phyloP scores from a whole-genome alignment of 176 grass and related monocot genomes.

The Eleusine coracana region DNA sequence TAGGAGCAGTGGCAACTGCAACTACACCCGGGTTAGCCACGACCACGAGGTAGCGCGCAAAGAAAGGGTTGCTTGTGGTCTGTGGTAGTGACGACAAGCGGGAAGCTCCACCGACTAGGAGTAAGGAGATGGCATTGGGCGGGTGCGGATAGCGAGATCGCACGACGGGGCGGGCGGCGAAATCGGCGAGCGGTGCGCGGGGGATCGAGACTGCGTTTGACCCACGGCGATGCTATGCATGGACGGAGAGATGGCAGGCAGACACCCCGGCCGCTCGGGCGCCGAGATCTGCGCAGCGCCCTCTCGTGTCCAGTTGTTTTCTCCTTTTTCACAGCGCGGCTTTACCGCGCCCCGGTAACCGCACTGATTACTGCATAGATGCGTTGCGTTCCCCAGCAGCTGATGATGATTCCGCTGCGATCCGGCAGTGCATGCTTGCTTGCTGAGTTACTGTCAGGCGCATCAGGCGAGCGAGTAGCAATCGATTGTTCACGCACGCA shows the following conservation, averaged over 20 bases:
- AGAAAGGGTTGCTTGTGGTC: background rate
- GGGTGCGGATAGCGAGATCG: conserved; percentile 42
- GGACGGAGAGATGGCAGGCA: background rate
- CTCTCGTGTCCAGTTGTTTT: conserved; percentile 12
- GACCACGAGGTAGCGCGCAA: background rate
- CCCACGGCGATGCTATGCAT: conserved; percentile 40
- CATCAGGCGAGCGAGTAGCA: conserved; percentile 16
- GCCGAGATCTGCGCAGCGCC: conserved; percentile 35
- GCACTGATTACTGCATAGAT: background rate
- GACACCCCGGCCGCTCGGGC: background rate
- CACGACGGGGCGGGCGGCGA: conserved; percentile 41
- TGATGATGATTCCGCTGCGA: background rate
- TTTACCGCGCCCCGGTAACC: conserved; percentile 47
- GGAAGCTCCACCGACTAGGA: conserved; percentile 41
- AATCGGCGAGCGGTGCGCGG: background rate
- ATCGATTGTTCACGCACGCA: conserved; percentile 27
- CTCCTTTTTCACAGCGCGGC: conserved; percentile 33
- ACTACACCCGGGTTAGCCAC: no score
- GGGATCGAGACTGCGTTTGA: conserved; percentile 48
- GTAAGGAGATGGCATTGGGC: conserved; percentile 10
- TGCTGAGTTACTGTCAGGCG: background rate
- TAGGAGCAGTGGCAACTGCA: no score
- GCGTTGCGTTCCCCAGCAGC: background rate
- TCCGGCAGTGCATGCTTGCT: background rate
- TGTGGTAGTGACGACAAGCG: conserved; percentile 18